phyloP scores from a whole-genome alignment of 1,284 basidiomycete genomes.

The Athelia psychrophila region DNA sequence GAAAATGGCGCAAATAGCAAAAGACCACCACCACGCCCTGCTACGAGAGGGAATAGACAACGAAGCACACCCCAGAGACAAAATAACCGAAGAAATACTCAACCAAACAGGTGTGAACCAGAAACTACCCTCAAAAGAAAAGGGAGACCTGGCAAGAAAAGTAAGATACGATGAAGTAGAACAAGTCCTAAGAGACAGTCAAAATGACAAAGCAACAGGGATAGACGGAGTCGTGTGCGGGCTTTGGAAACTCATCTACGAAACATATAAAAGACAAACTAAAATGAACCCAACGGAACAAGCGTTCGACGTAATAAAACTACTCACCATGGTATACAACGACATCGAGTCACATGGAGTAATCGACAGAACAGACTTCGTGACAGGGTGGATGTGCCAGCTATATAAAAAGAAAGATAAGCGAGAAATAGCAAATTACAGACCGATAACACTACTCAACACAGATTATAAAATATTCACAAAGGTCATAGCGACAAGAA shows the following conservation, averaged over 20 bases:
- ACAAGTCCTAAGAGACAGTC: background rate
- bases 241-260: slow-evolving; percentile 9
- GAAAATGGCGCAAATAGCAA: background rate
- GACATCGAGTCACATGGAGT: slow-evolving; percentile 11
- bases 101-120: background rate
- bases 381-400: slow-evolving; percentile 12
- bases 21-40: slow-evolving; percentile 2
- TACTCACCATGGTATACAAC: slow-evolving; percentile 8
- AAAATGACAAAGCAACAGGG: slow-evolving; percentile 6
- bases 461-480: slow-evolving; percentile 17
- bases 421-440: slow-evolving; percentile 11
- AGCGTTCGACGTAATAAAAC: slow-evolving; percentile 1
- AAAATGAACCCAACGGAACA: background rate
- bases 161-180: background rate
- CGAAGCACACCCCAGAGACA: background rate
- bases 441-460: slow-evolving; percentile 14
- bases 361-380: background rate
- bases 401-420: slow-evolving; percentile 17
- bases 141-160: background rate
- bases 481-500: slow-evolving; percentile 8
- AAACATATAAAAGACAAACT: background rate
- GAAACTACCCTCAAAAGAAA: background rate
- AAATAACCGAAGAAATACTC: background rate
- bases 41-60: background rate
- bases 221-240: slow-evolving; percentile 9